Base-by-base conservation (phyloP, 805 yeast species). In the Starmerella cellae region DNA sequence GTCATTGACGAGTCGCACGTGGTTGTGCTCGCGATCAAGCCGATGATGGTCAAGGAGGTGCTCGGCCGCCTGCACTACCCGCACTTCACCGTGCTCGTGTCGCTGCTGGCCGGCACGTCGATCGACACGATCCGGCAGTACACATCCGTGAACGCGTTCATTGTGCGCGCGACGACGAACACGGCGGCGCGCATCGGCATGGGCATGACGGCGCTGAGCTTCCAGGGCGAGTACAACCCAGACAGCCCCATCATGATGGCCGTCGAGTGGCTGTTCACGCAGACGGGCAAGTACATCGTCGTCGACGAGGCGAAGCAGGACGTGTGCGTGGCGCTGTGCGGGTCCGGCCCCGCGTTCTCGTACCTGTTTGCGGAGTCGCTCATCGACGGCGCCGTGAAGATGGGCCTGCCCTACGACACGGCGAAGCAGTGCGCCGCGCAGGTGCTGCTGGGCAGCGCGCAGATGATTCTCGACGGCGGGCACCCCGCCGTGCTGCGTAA, bases 121-220 rank as follows among this genome's bases (percentile, higher is more conserved):
- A 77, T 87, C 47, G 75, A 67, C 17, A 82, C 81, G 58, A 71
- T 74, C 54, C 66, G 82, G 9, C 45, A 58, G 39, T 44, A 51
- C 49, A 43, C 59, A 41, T 47, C 56, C 31, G 51, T 48, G 39
- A 46, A 57, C 50, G 65, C 69, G 5, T 65, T 68, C 45, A 76
- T 88, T 26, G 82, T 93, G 19, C 73, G 94, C 49, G 94, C 93
- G n/a, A 87, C 93, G 94, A 88, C 99, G 36, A 91, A 88, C 64
- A 91, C 98, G 0, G 96, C 99, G 3, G 93, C 95, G 17, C 78
- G 79, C 60, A 82, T 73, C 60, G 95, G 96, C 19, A 75, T 78
- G 53, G 98, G 97, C 39, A 84, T 88, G 70, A 95, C 97, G 10
- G 85, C 84, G 31, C 77, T 91, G n/a, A 73, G 95, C 2, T 76